Evolutionary conservation across 768 basidiomycete species (phyloP).

Genomic region (Clathrus columnatus): DNA sequence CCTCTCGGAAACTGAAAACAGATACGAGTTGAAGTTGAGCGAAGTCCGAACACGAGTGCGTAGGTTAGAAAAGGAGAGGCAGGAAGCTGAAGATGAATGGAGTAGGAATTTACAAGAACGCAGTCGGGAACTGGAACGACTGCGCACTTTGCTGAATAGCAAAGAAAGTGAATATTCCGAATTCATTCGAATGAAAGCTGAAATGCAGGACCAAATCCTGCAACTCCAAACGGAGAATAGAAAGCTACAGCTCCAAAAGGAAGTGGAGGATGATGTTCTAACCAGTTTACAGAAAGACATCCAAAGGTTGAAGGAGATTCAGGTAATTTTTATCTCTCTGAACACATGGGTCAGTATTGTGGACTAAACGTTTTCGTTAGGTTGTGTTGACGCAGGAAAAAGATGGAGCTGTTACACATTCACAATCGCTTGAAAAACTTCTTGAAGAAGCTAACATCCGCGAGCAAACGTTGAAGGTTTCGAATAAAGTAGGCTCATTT

Average conservation of each 20-base stretch:
- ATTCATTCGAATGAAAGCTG: slow-evolving; percentile 30
- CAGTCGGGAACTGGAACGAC: slow-evolving; percentile 63
- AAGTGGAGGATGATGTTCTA: slow-evolving; percentile 33
- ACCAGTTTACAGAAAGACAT: slow-evolving; percentile 34
- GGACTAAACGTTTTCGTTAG: slow-evolving; percentile 22
- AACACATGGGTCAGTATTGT: background rate
- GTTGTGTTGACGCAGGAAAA: slow-evolving; percentile 35
- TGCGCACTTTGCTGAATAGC: slow-evolving; percentile 52
- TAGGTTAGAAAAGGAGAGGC: slow-evolving; percentile 71
- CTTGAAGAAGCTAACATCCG: slow-evolving; percentile 65
- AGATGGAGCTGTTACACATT: slow-evolving; percentile 40
- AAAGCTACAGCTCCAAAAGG: slow-evolving; percentile 37
- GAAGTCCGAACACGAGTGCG: slow-evolving; percentile 61
- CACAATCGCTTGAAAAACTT: slow-evolving; percentile 49
- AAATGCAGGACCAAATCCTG: slow-evolving; percentile 47
- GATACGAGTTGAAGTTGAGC: slow-evolving; percentile 66
- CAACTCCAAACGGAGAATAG: slow-evolving; percentile 40
- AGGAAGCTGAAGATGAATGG: slow-evolving; percentile 85
- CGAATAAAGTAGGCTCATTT: slow-evolving; percentile 58
- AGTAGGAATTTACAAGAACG: slow-evolving; percentile 75
- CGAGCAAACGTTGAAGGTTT: slow-evolving; percentile 59
- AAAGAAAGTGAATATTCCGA: slow-evolving; percentile 55
- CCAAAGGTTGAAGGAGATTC: slow-evolving; percentile 43
- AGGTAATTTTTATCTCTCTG: slow-evolving; percentile 43
- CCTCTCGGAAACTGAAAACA: slow-evolving; percentile 62